phyloP scores from a whole-genome alignment of 2,329 filamentous ascomycete genomes.

The Beauveria bassiana region DNA sequence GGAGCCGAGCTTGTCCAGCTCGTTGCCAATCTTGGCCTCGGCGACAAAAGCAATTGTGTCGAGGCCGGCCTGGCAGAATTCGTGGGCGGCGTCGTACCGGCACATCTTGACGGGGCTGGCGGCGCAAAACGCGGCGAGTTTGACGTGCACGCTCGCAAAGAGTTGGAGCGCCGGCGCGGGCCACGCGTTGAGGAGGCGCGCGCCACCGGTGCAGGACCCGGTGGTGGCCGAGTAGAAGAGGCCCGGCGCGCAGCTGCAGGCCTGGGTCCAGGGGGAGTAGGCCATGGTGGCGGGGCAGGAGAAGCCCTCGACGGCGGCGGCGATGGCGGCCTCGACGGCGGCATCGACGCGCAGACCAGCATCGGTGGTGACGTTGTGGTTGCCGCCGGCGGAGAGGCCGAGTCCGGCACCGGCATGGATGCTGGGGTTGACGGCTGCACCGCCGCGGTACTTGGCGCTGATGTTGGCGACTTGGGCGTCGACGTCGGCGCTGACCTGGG shows the following conservation, averaged over 20 bases:
- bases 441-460: no score
- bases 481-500: not conserved
- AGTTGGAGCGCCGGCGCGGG: conserved; percentile 22
- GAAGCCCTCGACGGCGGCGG: conserved; percentile 17
- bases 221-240: conserved; percentile 28
- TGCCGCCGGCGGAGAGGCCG: conserved; percentile 22
- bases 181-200: conserved; percentile 23
- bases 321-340: conserved; percentile 17
- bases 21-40: conserved; percentile 20
- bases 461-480: not conserved
- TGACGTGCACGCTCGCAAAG: conserved; percentile 20
- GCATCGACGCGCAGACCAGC: conserved; percentile 14
- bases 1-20: conserved; percentile 17
- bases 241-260: conserved; percentile 37
- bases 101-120: conserved; percentile 27
- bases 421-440: not conserved
- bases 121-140: conserved; percentile 27
- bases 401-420: conserved; percentile 15
- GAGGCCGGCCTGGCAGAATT: conserved; percentile 28
- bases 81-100: conserved; percentile 25
- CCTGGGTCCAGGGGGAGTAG: conserved; percentile 30
- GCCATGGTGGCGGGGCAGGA: conserved; percentile 26
- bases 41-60: conserved; percentile 28
- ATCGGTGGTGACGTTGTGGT: not conserved
- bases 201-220: conserved; percentile 23